phyloP scores from a whole-genome alignment of 768 basidiomycete species.

The Imleria badia region DNA sequence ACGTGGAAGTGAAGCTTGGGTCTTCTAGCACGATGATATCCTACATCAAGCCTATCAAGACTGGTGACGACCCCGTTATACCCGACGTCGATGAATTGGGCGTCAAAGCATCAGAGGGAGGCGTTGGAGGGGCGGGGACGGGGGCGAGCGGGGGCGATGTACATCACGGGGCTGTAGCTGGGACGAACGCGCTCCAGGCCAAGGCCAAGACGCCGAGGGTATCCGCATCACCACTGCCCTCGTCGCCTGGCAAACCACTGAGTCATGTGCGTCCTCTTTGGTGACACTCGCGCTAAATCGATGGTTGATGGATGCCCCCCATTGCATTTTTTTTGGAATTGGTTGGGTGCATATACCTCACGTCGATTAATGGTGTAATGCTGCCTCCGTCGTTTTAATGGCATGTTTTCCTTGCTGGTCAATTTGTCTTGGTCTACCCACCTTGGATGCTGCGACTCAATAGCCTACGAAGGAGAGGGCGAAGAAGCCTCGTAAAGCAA shows the following conservation, averaged over 20 bases:
- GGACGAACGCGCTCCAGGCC: constrained; percentile 12
- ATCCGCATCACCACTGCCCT: constrained; percentile 33
- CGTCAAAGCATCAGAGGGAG: constrained; percentile 43
- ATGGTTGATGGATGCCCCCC: constrained; percentile 40
- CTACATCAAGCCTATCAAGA: constrained; percentile 51
- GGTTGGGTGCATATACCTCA: constrained; percentile 25
- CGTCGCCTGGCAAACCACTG: constrained; percentile 62
- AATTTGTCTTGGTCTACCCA: neutral
- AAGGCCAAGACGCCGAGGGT: constrained; percentile 25
- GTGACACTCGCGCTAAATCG: constrained; percentile 48
- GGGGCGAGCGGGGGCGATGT: constrained; percentile 5
- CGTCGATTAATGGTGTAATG: constrained; percentile 34
- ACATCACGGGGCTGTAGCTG: constrained; percentile 20
- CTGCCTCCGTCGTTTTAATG: constrained; percentile 24
- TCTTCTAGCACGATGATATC: constrained; percentile 78
- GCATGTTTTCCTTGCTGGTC: constrained; percentile 25
- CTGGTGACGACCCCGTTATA: constrained; percentile 41
- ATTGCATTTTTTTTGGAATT: constrained; percentile 6
- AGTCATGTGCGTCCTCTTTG: constrained; percentile 86
- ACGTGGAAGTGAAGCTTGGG: constrained; percentile 47
- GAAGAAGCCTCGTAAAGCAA: constrained; percentile 59
- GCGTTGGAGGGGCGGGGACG: constrained; percentile 26
- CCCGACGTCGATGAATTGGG: constrained; percentile 41
- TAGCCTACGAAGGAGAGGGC: constrained; percentile 78
- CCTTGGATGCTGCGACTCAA: constrained; percentile 16